These are phyloP conservation scores for Aspergillus hiratsukae DNA, from an alignment of 2,329 filamentous ascomycete genomes.

Conservation along the genomic window DNA sequence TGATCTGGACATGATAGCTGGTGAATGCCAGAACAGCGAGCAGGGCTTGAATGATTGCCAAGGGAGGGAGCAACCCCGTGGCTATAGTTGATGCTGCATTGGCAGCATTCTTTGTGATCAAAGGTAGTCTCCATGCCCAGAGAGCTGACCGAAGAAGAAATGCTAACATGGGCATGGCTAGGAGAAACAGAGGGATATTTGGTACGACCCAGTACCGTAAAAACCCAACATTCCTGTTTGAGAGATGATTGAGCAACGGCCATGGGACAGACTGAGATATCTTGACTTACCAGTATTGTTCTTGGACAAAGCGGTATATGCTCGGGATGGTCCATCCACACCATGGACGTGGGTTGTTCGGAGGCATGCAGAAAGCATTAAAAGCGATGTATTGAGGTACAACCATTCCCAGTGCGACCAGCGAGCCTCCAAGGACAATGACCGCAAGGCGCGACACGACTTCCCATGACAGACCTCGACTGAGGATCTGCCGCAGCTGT, in stretches of 20 bases:
- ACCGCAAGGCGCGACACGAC: slow-evolving; percentile 52
- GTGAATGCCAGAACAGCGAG: slow-evolving; percentile 69
- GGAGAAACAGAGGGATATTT: slow-evolving; percentile 81
- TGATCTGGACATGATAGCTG: slow-evolving; percentile 89
- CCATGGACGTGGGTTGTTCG: slow-evolving; percentile 59
- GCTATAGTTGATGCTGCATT: slow-evolving; percentile 13
- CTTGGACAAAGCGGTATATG: slow-evolving; percentile 87
- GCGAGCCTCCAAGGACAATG: slow-evolving; percentile 61
- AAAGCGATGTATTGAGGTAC: slow-evolving; percentile 75
- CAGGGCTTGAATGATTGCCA: slow-evolving; percentile 69
- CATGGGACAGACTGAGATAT: not conserved
- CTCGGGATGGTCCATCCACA: slow-evolving; percentile 70
- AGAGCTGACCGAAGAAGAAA: slow-evolving; percentile 61
- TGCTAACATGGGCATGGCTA: slow-evolving; percentile 72
- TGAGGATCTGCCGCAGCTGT: slow-evolving; percentile 40
- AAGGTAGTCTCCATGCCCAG: slow-evolving; percentile 36
- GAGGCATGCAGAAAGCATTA: slow-evolving; percentile 58
- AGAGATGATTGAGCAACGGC: slow-evolving; percentile 16
- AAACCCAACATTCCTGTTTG: slow-evolving; percentile 74
- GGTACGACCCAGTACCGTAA: slow-evolving; percentile 84
- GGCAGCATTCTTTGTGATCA: slow-evolving; percentile 20
- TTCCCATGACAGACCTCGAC: slow-evolving; percentile 30
- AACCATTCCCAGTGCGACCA: slow-evolving; percentile 63
- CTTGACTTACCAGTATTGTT: slow-evolving; percentile 73
- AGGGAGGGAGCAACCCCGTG: slow-evolving; percentile 41